Percentiles rank a stretch among this genome's conserved stretches.
Evolutionary conservation across 345 rosid genomes (phyloP).

Genomic region (Ceriops tagal): DNA sequence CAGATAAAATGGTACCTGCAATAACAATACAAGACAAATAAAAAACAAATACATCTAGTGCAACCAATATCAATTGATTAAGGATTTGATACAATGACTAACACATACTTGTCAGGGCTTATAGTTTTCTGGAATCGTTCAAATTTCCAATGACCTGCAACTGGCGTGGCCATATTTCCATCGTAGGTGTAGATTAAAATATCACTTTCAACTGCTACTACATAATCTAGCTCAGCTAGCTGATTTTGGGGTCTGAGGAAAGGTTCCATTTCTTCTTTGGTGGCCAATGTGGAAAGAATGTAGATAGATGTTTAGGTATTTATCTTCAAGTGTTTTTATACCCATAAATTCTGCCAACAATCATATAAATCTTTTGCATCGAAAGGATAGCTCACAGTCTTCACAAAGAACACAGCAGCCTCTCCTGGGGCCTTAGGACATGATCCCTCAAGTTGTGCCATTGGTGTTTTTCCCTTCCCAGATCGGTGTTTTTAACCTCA

Average conservation of each 20-base stretch:
- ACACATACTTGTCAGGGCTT: constrained; percentile 54
- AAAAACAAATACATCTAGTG: background rate
- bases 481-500: constrained; percentile 38
- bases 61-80: background rate
- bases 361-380: constrained; percentile 57
- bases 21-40: background rate
- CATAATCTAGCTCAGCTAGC: constrained; percentile 65
- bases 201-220: constrained; percentile 60
- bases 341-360: constrained; percentile 72
- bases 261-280: constrained; percentile 45
- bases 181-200: constrained; percentile 54
- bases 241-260: constrained; percentile 42
- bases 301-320: constrained; percentile 44
- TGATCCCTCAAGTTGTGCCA: constrained; percentile 43
- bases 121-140: constrained; percentile 70
- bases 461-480: constrained; percentile 65
- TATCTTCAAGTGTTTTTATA: constrained; percentile 34
- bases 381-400: constrained; percentile 56
- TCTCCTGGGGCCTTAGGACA: constrained; percentile 81
- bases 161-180: constrained; percentile 86
- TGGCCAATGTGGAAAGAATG: constrained; percentile 50
- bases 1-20: constrained; percentile 52
- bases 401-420: constrained; percentile 49
- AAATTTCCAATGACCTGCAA: constrained; percentile 55
- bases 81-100: no score